Conservation (phyloP, 108 stramenopile species). For the Pinguiococcus pyrenoidosus region DNA sequence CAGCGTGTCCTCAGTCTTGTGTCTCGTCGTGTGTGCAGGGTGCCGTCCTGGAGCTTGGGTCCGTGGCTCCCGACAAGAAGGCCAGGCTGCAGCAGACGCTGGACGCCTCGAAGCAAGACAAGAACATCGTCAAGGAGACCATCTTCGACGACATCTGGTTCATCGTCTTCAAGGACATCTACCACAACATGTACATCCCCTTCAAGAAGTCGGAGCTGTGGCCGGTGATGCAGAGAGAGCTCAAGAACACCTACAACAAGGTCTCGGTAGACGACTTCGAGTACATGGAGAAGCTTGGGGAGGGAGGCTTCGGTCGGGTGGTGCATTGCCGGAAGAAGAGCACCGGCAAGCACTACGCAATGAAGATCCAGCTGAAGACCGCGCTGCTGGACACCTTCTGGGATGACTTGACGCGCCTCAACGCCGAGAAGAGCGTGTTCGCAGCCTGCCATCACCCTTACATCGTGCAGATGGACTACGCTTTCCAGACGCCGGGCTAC, state of each 20-base stretch:
- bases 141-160: constrained; percentile 29
- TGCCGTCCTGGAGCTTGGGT: constrained; percentile 20
- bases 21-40: neutral
- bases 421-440: constrained; percentile 38
- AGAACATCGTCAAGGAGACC: constrained; percentile 8
- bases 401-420: constrained; percentile 20
- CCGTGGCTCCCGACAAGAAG: constrained; percentile 13
- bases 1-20: neutral
- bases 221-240: constrained; percentile 7
- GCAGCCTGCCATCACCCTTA: constrained; percentile 37
- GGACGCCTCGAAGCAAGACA: neutral
- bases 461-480: constrained; percentile 40
- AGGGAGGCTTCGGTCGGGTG: constrained; percentile 38
- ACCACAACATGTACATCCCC: constrained; percentile 32
- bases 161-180: constrained; percentile 30
- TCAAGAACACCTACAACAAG: constrained; percentile 10
- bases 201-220: constrained; percentile 20
- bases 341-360: constrained; percentile 42
- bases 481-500: constrained; percentile 37
- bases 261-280: constrained; percentile 35
- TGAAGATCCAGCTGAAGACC: constrained; percentile 44
- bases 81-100: constrained; percentile 7
- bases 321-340: constrained; percentile 35
- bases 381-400: constrained; percentile 30
- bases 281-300: constrained; percentile 37